Evolutionary conservation across 2,329 filamentous ascomycete species (phyloP).

Genomic region (Aspergillus terreus): DNA sequence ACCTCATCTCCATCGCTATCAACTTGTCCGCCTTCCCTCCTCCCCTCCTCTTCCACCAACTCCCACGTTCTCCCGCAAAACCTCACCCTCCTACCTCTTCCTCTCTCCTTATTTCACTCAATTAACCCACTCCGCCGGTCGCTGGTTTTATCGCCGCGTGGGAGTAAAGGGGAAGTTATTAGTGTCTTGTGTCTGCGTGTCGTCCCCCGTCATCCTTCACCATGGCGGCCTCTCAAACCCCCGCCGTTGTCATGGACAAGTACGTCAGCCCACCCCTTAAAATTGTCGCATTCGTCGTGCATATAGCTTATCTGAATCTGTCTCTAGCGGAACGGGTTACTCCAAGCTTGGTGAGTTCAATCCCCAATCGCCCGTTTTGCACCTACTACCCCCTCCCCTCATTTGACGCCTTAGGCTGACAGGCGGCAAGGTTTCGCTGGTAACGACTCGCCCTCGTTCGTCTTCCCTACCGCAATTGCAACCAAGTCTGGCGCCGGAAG

Average conservation of each 20-base stretch:
- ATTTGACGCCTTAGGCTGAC: conserved; percentile 32
- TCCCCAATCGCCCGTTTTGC: not conserved
- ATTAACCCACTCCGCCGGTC: not conserved
- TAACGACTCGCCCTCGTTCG: conserved; percentile 98
- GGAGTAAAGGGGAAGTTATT: conserved; percentile 12
- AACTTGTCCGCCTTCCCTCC: conserved; percentile 6
- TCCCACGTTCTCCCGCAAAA: not conserved
- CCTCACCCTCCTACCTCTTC: conserved; percentile 2
- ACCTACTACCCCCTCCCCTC: conserved; percentile 6
- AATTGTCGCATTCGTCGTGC: conserved; percentile 36
- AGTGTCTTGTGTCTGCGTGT: conserved; percentile 13
- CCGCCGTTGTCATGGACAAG: conserved; percentile 99
- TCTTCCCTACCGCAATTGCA: conserved; percentile 97
- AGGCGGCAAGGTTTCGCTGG: conserved; percentile 73
- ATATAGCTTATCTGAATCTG: conserved; percentile 33
- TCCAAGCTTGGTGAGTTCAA: conserved; percentile 83
- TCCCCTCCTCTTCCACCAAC: conserved; percentile 5
- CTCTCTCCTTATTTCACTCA: not conserved
- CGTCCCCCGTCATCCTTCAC: conserved; percentile 19
- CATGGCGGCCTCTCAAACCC: conserved; percentile 92
- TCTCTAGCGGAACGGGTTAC: conserved; percentile 89
- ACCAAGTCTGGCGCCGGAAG: conserved; percentile 74
- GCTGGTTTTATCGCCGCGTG: conserved; percentile 4
- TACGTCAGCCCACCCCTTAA: conserved; percentile 53
- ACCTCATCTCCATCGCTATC: not conserved